phyloP scores from a whole-genome alignment of 2,329 filamentous ascomycete genomes.

The Sporothrix brasiliensis region DNA sequence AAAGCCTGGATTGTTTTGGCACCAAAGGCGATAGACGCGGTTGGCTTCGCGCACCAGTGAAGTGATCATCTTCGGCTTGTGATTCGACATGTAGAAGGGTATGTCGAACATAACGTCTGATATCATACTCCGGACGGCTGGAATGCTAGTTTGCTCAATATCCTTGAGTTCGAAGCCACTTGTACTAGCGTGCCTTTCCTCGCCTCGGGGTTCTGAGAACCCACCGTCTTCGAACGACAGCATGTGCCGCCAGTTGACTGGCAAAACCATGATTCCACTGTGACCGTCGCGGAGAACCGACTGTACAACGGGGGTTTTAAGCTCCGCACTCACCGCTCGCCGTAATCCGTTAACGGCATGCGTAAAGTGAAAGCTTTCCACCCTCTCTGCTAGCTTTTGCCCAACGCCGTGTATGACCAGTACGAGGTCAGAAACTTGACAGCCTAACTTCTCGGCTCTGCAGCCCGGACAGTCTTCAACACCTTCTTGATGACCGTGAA shows the following conservation, averaged over 20 bases:
- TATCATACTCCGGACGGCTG: slow-evolving; percentile 89
- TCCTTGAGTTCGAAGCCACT: slow-evolving; percentile 73
- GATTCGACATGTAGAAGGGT: slow-evolving; percentile 94
- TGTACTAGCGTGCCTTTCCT: slow-evolving; percentile 55
- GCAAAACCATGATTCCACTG: slow-evolving; percentile 90
- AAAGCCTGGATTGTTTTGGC: slow-evolving; percentile 88
- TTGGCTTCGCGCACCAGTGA: slow-evolving; percentile 91
- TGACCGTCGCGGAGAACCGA: slow-evolving; percentile 73
- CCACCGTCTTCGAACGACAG: slow-evolving; percentile 84
- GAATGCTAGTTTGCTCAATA: slow-evolving; percentile 88
- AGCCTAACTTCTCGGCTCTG: slow-evolving; percentile 62
- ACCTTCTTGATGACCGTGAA: slow-evolving; percentile 26
- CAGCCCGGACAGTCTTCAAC: slow-evolving; percentile 58
- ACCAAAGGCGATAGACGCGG: slow-evolving; percentile 94
- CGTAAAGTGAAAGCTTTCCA: slow-evolving; percentile 96
- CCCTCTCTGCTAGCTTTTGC: slow-evolving; percentile 90
- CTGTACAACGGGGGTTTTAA: slow-evolving; percentile 73
- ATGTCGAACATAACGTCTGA: slow-evolving; percentile 99
- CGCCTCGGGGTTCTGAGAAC: slow-evolving; percentile 44
- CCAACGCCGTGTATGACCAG: slow-evolving; percentile 95
- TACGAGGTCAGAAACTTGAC: slow-evolving; percentile 81
- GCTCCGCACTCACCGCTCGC: slow-evolving; percentile 80
- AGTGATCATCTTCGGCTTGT: slow-evolving; percentile 91
- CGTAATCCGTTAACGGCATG: slow-evolving; percentile 92
- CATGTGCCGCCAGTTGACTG: slow-evolving; percentile 89